Evolutionary conservation across 768 basidiomycete species (phyloP).

Genomic region (Cystofilobasidium capitatum): DNA sequence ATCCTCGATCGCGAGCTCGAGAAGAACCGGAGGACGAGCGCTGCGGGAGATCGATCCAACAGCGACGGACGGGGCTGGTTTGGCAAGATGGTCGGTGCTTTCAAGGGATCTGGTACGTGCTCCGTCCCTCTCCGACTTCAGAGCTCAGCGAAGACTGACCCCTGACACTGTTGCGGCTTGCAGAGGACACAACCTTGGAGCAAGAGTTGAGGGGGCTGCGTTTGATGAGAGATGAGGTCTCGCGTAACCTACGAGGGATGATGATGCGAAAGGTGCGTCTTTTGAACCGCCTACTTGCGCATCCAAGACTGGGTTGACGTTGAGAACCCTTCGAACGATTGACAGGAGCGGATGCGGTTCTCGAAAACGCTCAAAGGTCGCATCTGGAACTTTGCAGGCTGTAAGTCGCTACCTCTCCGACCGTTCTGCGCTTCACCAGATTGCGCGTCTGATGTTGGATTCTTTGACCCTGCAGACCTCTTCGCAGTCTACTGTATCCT

Average conservation of each 20-base stretch:
- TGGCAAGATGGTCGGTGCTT: background rate
- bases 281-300: background rate
- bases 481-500: slow-evolving; percentile 27
- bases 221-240: background rate
- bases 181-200: background rate
- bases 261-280: background rate
- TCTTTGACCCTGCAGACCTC: slow-evolving; percentile 8
- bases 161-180: background rate
- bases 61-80: background rate
- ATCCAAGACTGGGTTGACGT: too few relatives aligned
- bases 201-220: background rate
- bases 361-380: slow-evolving; percentile 17
- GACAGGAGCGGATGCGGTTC: slow-evolving; percentile 22
- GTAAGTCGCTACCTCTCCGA: background rate
- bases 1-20: slow-evolving; percentile 5
- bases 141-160: background rate
- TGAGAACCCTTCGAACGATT: too few relatives aligned
- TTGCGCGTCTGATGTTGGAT: background rate
- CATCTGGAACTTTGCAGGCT: slow-evolving; percentile 17
- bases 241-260: slow-evolving; percentile 1
- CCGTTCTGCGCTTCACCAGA: background rate
- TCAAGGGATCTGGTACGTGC: slow-evolving; percentile 1
- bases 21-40: background rate
- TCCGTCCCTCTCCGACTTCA: background rate
- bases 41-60: background rate